Evolutionary conservation across 768 basidiomycete genomes (phyloP).

Genomic region (Kwoniella europaea): DNA sequence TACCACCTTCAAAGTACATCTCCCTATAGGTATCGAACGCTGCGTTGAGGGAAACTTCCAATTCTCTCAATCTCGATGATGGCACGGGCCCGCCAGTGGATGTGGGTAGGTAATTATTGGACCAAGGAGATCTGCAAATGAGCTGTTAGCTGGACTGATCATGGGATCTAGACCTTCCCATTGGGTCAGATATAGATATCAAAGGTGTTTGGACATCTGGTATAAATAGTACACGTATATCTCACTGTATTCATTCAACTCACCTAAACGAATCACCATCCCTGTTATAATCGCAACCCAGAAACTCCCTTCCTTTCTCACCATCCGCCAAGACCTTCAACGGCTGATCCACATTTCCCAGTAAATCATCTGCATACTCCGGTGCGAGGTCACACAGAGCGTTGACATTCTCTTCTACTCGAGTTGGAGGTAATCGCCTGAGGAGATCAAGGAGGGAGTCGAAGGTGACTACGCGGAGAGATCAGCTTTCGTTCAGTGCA

Average conservation of each 20-base stretch:
- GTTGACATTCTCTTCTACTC: slow-evolving; percentile 83
- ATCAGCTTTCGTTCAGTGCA: too few species aligned
- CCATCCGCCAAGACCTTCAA: slow-evolving; percentile 76
- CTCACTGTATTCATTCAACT: too few species aligned
- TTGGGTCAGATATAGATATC: too few species aligned
- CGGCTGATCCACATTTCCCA: slow-evolving; percentile 93
- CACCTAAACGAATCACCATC: slow-evolving; percentile 90
- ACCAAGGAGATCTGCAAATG: slow-evolving; percentile 86
- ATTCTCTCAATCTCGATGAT: slow-evolving; percentile 78
- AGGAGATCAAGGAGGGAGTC: slow-evolving; percentile 95
- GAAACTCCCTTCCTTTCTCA: slow-evolving; percentile 79
- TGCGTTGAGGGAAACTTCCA: slow-evolving; percentile 92
- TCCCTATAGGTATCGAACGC: slow-evolving; percentile 98
- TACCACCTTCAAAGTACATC: slow-evolving; percentile 99
- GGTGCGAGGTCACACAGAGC: slow-evolving; percentile 81
- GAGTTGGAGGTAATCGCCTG: slow-evolving; percentile 90
- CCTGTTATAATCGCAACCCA: slow-evolving; percentile 90
- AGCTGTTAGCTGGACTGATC: not conserved
- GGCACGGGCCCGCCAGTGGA: slow-evolving; percentile 88
- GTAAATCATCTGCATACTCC: slow-evolving; percentile 91
- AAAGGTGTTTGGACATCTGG: too few species aligned
- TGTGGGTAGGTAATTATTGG: slow-evolving; percentile 91
- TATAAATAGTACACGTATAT: too few species aligned
- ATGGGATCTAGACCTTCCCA: not conserved
- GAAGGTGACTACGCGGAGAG: too few species aligned